Conservation (phyloP, 1,139 yeast genomes). For the Saccharomyces hybrid region DNA sequence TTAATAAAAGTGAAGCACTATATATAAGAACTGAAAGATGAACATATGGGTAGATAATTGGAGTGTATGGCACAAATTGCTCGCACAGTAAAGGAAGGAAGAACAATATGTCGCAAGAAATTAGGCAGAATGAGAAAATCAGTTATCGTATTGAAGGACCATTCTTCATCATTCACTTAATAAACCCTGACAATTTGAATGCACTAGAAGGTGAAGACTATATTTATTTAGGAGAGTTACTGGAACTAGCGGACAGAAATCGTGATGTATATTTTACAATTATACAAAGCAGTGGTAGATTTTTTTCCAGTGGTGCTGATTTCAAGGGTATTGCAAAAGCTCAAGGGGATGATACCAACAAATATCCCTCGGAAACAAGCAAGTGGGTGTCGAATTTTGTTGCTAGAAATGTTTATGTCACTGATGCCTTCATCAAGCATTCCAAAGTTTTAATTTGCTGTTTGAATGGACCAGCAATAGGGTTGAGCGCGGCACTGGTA, state of each 20-base stretch:
- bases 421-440: conserved; percentile 65
- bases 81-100: neutral
- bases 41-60: neutral
- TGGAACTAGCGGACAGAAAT: conserved; percentile 62
- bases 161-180: conserved; percentile 51
- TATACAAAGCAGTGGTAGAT: conserved; percentile 64
- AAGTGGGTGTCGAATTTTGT: conserved; percentile 50
- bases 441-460: conserved; percentile 66
- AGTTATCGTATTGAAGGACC: conserved; percentile 16
- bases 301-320: conserved; percentile 84
- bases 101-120: neutral
- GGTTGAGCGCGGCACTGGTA: conserved; percentile 67
- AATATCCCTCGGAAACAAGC: conserved; percentile 33
- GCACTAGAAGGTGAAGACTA: conserved; percentile 66
- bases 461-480: conserved; percentile 83
- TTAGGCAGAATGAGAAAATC: conserved; percentile 12
- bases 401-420: conserved; percentile 48
- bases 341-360: conserved; percentile 5
- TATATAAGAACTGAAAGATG: neutral
- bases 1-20: neutral
- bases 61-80: neutral
- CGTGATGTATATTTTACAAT: conserved; percentile 59
- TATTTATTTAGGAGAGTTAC: conserved; percentile 48
- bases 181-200: conserved; percentile 55
- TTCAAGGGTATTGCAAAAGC: conserved; percentile 36